Evolutionary conservation across 106 monocot species (phyloP), one percentile per base, ranked within the genome.

Genomic region (Xerophyta viscosa): DNA sequence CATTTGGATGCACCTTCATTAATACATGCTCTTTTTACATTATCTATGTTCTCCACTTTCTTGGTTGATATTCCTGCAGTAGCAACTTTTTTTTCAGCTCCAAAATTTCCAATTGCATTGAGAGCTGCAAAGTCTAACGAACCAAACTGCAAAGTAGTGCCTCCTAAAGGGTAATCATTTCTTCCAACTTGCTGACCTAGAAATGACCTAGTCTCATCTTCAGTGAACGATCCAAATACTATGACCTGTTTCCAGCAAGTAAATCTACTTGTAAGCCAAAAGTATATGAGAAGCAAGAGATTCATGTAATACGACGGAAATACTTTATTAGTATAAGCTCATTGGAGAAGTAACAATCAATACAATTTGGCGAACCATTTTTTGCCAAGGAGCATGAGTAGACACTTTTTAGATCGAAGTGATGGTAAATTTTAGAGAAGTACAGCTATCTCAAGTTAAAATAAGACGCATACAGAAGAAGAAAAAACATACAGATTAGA

Each of bases 181-280:
- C 60, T 77, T 60, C 65, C 58, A 63, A 8, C 22, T 14, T 57
- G 41, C 26, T 57, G 52, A 18, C 27, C 66, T 44, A 80, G 80
- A 45, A 84, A 67, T 14, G 55, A 46, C 63, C 39, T 69, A 20
- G 67, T 72, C 37, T 94, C 94, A 51, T 77, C 94, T 63, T 88
- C 81, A 37, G 88, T 78, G 57, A 84, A 88, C 14, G 83, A 83
- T 24, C 94, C 88, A 78, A 94, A 88, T 45, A 88, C 24, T 4
- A 88, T 44, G 18, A 84, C 48, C 88, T 88, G 80, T 62, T 39
- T 61, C 22, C 31, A 71, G 46, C 15, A 69, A 36, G 18, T 8
- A 9, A 31, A 53, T 47, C 46, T 4, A 54, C 7, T 10, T 18
- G 19, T 12, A 24, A 50, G 26, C 8, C 18, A 24, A 6, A 24